Conservation (phyloP, 2,329 filamentous ascomycete species). For the Pseudogymnoascus sp. region DNA sequence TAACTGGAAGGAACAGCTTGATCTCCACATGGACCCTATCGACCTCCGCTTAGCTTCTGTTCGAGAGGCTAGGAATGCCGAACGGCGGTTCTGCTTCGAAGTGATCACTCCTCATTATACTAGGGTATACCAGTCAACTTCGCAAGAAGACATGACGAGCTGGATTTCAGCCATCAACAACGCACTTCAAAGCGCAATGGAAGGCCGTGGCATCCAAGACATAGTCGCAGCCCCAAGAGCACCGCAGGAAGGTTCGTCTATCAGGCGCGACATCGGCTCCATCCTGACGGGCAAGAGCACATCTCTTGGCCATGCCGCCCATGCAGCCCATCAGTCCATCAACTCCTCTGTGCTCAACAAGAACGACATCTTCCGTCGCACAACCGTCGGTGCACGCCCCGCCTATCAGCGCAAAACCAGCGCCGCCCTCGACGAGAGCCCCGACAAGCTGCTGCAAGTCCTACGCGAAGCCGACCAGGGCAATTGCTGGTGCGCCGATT, state of each 20-base stretch:
- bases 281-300: slow-evolving; percentile 88
- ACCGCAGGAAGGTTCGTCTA: slow-evolving; percentile 41
- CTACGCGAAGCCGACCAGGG: slow-evolving; percentile 86
- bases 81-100: slow-evolving; percentile 94
- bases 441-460: slow-evolving; percentile 76
- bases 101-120: slow-evolving; percentile 96
- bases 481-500: slow-evolving; percentile 91
- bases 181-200: slow-evolving; percentile 89
- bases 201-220: slow-evolving; percentile 59
- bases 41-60: slow-evolving; percentile 96
- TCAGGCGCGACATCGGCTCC: slow-evolving; percentile 81
- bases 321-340: slow-evolving; percentile 39
- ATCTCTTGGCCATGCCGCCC: slow-evolving; percentile 41
- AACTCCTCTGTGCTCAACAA: slow-evolving; percentile 28
- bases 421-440: slow-evolving; percentile 69
- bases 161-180: slow-evolving; percentile 98
- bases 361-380: slow-evolving; percentile 67
- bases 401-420: slow-evolving; percentile 56
- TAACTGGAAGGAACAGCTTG: slow-evolving; percentile 97
- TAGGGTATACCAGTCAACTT: slow-evolving; percentile 93
- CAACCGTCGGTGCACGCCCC: slow-evolving; percentile 83
- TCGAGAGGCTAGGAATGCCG: slow-evolving; percentile 86
- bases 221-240: slow-evolving; percentile 33
- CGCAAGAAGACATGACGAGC: slow-evolving; percentile 93
- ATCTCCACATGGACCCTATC: slow-evolving; percentile 96